A percentile compares a stretch with the other conserved stretches of the same genome.
Evolutionary conservation across 352 stramenopile genomes (phyloP).

Genomic region (Aphanomyces cochlioides): DNA sequence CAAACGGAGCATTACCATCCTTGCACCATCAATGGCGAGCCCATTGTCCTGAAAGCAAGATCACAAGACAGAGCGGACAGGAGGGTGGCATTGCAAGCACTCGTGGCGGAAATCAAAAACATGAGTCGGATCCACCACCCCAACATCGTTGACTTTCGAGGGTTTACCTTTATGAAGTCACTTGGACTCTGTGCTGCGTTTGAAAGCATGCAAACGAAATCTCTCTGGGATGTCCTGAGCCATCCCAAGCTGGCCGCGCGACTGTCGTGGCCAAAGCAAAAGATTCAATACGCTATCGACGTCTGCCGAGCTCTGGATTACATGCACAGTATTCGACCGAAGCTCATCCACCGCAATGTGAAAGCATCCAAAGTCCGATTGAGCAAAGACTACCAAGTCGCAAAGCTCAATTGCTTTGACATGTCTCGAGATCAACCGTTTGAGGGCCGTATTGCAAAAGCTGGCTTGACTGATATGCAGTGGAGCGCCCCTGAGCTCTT

Average conservation of each 20-base stretch:
- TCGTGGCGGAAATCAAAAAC: conserved; percentile 16
- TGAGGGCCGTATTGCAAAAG: conserved; percentile 46
- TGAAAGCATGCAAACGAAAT: conserved; percentile 17
- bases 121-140: conserved; percentile 10
- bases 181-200: background rate
- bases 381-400: conserved; percentile 35
- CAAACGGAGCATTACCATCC: conserved; percentile 5
- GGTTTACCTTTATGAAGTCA: background rate
- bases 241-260: background rate
- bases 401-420: conserved; percentile 62
- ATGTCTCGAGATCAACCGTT: conserved; percentile 40
- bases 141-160: conserved; percentile 22
- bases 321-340: conserved; percentile 31
- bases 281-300: conserved; percentile 37
- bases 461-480: conserved; percentile 39
- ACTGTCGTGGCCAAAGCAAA: conserved; percentile 37
- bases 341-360: conserved; percentile 12
- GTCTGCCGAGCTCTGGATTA: conserved; percentile 37
- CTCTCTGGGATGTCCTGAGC: conserved; percentile 3
- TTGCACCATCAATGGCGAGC: conserved; percentile 15
- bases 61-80: background rate
- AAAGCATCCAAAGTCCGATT: conserved; percentile 1
- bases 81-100: conserved; percentile 6
- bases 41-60: conserved; percentile 10
- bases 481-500: conserved; percentile 51